Evolutionary conservation across 768 basidiomycete species (phyloP).

Genomic region (Psilocybe subaeruginosa): DNA sequence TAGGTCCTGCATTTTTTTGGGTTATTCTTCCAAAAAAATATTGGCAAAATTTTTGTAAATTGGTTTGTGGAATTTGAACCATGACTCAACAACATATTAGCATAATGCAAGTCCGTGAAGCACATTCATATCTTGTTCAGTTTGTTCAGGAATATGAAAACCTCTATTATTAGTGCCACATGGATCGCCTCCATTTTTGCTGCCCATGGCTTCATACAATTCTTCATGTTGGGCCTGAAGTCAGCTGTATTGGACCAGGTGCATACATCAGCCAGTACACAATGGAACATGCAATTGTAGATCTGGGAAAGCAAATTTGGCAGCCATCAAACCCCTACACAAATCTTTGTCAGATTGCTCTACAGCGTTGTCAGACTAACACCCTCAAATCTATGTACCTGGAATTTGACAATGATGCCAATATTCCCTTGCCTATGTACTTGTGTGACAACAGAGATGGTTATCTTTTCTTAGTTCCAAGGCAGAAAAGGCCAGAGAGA

Average conservation of each 20-base stretch:
- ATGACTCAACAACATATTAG: constrained; percentile 25
- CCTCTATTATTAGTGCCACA: constrained; percentile 32
- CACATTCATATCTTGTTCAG: constrained; percentile 23
- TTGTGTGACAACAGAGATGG: constrained; percentile 12
- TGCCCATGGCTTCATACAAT: constrained; percentile 34
- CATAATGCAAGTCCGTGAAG: constrained; percentile 20
- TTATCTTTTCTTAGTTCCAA: neutral
- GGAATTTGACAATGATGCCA: neutral
- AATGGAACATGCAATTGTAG: constrained; percentile 15
- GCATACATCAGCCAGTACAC: constrained; percentile 9
- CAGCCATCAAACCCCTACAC: constrained; percentile 12
- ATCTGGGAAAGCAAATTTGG: constrained; percentile 12
- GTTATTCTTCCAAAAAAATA: constrained; percentile 26
- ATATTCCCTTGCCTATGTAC: constrained; percentile 1
- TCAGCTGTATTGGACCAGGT: constrained; percentile 22
- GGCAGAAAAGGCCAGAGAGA: no score
- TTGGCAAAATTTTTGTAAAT: constrained; percentile 32
- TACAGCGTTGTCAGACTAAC: constrained; percentile 10
- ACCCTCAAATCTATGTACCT: constrained; percentile 11
- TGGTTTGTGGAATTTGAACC: constrained; percentile 25
- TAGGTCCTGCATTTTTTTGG: constrained; percentile 31
- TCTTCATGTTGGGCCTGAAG: constrained; percentile 30
- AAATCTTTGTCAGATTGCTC: constrained; percentile 12
- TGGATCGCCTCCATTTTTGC: constrained; percentile 33
- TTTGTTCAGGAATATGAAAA: constrained; percentile 36